Conservation (phyloP, 1,284 basidiomycete species). For the Rhodotorula sp. region DNA sequence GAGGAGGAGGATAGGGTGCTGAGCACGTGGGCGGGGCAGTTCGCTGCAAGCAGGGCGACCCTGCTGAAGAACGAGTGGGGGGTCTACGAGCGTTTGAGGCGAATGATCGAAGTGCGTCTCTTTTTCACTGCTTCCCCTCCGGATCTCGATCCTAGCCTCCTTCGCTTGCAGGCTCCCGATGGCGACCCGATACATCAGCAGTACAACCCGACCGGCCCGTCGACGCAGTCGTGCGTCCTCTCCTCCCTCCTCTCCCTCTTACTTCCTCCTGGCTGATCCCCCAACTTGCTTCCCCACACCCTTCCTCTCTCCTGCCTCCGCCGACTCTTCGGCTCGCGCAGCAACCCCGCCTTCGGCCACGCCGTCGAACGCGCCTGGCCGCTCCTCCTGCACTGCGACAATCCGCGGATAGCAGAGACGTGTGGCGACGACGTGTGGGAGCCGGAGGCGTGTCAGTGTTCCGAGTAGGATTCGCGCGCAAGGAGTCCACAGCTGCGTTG, state of each 20-base stretch:
- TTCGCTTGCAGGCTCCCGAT: background rate
- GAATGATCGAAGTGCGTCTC: constrained; percentile 19
- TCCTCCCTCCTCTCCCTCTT: background rate
- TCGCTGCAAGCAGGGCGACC: constrained; percentile 13
- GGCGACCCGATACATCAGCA: constrained; percentile 5
- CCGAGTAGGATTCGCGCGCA: background rate
- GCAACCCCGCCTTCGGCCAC: constrained; percentile 42
- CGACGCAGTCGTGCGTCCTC: background rate
- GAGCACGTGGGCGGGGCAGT: constrained; percentile 12
- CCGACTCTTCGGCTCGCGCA: background rate
- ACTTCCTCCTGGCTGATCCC: background rate
- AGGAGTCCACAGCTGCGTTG: too few relatives aligned
- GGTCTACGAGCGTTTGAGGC: constrained; percentile 15
- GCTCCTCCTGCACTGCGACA: constrained; percentile 38
- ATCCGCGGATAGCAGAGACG: background rate
- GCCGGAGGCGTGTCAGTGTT: background rate
- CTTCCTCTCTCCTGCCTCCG: background rate
- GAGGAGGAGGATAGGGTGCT: constrained; percentile 6
- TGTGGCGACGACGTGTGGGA: background rate
- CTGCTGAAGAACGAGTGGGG: constrained; percentile 16
- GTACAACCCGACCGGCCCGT: background rate
- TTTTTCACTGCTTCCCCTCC: too few relatives aligned
- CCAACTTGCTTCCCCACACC: too few relatives aligned
- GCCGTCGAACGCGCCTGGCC: constrained; percentile 43
- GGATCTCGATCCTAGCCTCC: background rate